Evolutionary conservation across 345 rosid genomes (phyloP).

Genomic region (Gossypium thurberi): DNA sequence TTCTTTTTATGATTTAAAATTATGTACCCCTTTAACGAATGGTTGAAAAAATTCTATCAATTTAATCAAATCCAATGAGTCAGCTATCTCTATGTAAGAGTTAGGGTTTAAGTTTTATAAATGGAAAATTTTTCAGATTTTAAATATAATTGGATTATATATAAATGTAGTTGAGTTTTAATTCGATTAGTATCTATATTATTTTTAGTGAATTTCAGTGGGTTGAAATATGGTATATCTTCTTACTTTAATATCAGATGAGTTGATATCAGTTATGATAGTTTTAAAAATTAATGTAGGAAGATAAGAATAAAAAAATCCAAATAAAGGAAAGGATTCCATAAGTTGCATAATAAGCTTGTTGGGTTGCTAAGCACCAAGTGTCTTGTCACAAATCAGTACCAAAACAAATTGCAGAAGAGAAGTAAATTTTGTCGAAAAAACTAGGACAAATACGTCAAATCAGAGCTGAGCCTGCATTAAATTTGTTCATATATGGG

Average conservation of each 20-base stretch:
- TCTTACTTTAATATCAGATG: no score
- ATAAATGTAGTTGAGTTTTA: rapidly evolving
- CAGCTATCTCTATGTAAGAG: no score
- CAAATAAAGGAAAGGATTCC: not conserved
- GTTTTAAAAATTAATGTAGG: no score
- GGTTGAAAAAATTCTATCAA: no score
- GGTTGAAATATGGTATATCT: no score
- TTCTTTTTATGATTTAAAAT: not conserved
- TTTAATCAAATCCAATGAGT: no score
- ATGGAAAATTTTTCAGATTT: no score
- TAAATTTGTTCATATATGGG: not conserved
- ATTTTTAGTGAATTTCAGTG: rapidly evolving
- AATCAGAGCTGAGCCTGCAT: not conserved
- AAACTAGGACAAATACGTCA: not conserved
- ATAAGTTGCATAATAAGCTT: not conserved
- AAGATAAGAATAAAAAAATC: no score
- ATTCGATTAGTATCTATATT: rapidly evolving
- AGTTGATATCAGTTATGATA: no score
- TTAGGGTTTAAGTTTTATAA: no score
- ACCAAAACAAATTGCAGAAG: not conserved
- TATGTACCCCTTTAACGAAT: no score
- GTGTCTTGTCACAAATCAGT: not conserved
- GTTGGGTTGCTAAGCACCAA: not conserved
- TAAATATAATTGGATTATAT: no score
- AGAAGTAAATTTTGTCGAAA: not conserved